Evolutionary conservation across 805 yeast genomes (phyloP).

Genomic region (Metschnikowia aberdeeniae): DNA sequence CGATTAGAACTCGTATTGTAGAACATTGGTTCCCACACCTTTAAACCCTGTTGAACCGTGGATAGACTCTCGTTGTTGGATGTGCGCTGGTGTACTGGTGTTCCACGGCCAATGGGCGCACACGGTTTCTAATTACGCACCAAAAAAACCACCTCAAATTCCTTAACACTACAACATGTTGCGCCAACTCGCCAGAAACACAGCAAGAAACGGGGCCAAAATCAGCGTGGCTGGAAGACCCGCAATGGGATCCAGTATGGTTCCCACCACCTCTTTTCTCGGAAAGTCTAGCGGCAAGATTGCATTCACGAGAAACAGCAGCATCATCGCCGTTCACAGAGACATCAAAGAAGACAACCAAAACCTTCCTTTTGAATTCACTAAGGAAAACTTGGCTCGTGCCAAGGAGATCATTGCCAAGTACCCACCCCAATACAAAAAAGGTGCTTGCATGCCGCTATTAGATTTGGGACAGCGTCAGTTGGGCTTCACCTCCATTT

Average conservation of each 20-base stretch:
- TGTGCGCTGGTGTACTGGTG: slow-evolving; percentile 11
- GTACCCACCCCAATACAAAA: slow-evolving; percentile 83
- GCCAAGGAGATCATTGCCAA: slow-evolving; percentile 74
- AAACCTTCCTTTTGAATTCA: slow-evolving; percentile 67
- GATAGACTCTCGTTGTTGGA: too few relatives aligned
- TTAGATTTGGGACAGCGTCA: slow-evolving; percentile 86
- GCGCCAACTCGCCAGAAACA: slow-evolving; percentile 18
- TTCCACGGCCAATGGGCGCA: slow-evolving; percentile 14
- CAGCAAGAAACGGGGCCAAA: slow-evolving; percentile 3
- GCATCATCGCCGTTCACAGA: slow-evolving; percentile 63
- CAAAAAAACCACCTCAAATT: slow-evolving; percentile 1
- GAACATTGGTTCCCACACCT: too few relatives aligned
- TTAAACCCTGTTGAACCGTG: too few relatives aligned
- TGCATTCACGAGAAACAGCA: slow-evolving; percentile 27
- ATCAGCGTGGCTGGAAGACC: not conserved
- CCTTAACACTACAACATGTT: slow-evolving; percentile 15
- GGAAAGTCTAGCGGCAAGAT: slow-evolving; percentile 8
- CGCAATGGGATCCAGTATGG: not conserved
- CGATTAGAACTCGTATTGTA: slow-evolving; percentile 5
- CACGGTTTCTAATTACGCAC: slow-evolving; percentile 16
- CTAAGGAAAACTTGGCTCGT: slow-evolving; percentile 55
- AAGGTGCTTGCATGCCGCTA: slow-evolving; percentile 85
- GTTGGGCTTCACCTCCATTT: slow-evolving; percentile 77
- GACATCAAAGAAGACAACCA: slow-evolving; percentile 66
- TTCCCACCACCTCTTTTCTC: not conserved